These are phyloP conservation scores for Sporothrix globosa DNA, from an alignment of 2,329 filamentous ascomycete genomes.

Conservation along the genomic window DNA sequence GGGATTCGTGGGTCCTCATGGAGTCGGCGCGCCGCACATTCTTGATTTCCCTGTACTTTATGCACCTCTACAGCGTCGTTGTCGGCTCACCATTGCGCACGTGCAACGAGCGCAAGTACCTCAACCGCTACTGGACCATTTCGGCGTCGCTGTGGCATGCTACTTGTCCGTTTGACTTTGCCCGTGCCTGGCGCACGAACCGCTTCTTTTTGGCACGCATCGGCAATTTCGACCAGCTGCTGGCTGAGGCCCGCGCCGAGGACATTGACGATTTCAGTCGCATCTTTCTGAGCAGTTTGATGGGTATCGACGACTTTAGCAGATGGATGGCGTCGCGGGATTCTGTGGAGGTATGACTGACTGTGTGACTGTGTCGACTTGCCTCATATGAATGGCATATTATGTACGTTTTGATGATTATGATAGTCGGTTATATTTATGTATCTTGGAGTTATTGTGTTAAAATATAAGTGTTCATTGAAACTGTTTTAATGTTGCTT, in stretches of 20 bases:
- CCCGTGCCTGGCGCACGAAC: conserved; percentile 45
- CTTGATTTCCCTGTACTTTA: conserved; percentile 53
- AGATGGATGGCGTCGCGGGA: conserved; percentile 34
- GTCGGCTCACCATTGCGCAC: conserved; percentile 38
- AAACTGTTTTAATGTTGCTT: background rate
- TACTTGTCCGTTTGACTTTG: conserved; percentile 45
- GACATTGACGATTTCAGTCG: conserved; percentile 38
- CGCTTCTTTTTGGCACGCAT: conserved; percentile 45
- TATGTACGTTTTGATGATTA: background rate
- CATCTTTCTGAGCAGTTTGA: conserved; percentile 36
- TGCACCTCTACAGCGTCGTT: conserved; percentile 46
- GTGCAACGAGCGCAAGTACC: conserved; percentile 42
- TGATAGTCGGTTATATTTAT: background rate
- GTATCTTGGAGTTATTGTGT: background rate
- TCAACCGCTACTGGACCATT: conserved; percentile 48
- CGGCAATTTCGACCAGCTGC: conserved; percentile 31
- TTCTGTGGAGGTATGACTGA: background rate
- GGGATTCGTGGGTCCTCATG: conserved; percentile 56
- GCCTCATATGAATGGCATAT: too few relatives aligned
- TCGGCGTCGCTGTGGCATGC: conserved; percentile 48
- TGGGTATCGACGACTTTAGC: conserved; percentile 38
- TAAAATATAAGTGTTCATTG: background rate
- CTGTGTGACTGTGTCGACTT: background rate
- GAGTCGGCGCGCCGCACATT: conserved; percentile 59
- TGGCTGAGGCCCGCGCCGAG: conserved; percentile 33